Percentiles rank a stretch among this genome's conserved stretches.
These are phyloP conservation scores for Quercus dentata DNA, from an alignment of 306 rosid species.

Conservation along the genomic window DNA sequence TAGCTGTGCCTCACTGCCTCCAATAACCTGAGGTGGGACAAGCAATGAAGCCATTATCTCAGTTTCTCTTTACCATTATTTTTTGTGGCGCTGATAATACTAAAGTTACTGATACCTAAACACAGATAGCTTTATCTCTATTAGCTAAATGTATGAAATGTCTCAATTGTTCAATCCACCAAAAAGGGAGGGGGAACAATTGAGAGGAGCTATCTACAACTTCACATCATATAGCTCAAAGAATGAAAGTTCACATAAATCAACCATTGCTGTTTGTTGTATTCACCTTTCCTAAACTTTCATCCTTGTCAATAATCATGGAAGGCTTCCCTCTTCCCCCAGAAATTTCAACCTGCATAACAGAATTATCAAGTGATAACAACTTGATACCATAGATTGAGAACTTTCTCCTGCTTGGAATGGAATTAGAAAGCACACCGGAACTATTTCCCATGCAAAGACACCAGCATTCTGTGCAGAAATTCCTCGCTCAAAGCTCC, in stretches of 20 bases:
- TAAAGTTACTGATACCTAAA: too few relatives aligned
- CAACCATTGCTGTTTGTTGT: constrained; percentile 12
- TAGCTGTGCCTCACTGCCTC: neutral
- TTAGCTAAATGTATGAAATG: too few relatives aligned
- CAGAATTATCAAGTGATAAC: constrained; percentile 23
- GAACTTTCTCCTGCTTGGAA: neutral
- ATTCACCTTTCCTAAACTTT: constrained; percentile 76
- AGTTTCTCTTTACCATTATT: too few relatives aligned
- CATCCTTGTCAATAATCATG: constrained; percentile 66
- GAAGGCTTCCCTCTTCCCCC: constrained; percentile 68
- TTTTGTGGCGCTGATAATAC: too few relatives aligned
- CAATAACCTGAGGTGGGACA: neutral
- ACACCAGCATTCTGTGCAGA: constrained; percentile 68
- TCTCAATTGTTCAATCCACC: too few relatives aligned
- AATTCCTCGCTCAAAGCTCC: constrained; percentile 79
- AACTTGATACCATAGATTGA: neutral
- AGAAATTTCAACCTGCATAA: constrained; percentile 67
- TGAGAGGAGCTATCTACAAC: neutral
- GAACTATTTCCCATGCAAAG: constrained; percentile 86
- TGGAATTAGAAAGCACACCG: constrained; percentile 49
- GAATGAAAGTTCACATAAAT: constrained; percentile 4
- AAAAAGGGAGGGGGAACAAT: neutral
- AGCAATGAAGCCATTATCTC: neutral
- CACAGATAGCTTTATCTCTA: too few relatives aligned
- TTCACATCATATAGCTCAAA: constrained; percentile 1